These are phyloP conservation scores for Penicillium sp. DNA, from an alignment of 2,329 filamentous ascomycete species.

Conservation along the genomic window DNA sequence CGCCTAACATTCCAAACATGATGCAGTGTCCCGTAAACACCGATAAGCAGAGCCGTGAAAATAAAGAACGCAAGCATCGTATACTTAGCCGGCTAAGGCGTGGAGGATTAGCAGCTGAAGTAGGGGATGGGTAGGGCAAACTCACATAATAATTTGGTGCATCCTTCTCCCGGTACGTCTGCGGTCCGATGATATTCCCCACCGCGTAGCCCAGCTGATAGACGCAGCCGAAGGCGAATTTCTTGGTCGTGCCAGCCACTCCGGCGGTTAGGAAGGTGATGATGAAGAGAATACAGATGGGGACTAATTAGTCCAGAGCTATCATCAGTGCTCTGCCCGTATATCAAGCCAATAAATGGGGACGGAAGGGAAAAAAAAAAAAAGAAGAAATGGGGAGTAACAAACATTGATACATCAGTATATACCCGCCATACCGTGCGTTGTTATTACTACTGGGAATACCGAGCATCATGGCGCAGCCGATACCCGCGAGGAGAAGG, in stretches of 20 bases:
- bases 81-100: neutral
- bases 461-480: conserved; percentile 6
- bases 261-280: conserved; percentile 8
- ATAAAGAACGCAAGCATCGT: conserved; percentile 1
- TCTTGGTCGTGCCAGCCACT: conserved; percentile 2
- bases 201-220: conserved; percentile 13
- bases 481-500: conserved; percentile 8
- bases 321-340: neutral
- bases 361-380: neutral
- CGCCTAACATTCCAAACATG: neutral
- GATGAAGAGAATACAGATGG: conserved; percentile 3
- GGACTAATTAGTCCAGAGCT: neutral
- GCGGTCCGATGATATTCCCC: conserved; percentile 43
- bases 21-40: neutral
- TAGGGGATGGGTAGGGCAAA: neutral
- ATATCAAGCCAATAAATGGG: neutral
- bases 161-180: conserved; percentile 40
- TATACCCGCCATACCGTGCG: conserved; percentile 9
- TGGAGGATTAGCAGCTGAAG: neutral
- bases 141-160: conserved; percentile 29
- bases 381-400: neutral
- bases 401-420: neutral
- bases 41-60: neutral
- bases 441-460: neutral
- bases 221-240: neutral